Evolutionary conservation across 108 stramenopile genomes (phyloP).

Genomic region (Cyclostephanos tholiformis): DNA sequence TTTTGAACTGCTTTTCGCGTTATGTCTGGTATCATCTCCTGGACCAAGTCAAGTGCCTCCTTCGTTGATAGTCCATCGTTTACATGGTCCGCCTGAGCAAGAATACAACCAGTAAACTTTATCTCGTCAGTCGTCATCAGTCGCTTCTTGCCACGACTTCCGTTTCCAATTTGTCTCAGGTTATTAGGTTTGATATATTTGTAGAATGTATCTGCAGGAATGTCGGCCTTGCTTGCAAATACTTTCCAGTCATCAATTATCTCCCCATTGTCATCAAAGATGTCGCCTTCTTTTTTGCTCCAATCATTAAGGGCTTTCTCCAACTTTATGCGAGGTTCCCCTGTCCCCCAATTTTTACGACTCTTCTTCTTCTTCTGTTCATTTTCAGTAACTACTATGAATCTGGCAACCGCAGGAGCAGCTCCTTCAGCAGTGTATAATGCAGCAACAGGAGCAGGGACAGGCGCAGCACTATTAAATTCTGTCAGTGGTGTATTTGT

Average conservation of each 20-base stretch:
- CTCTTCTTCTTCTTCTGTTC: constrained; percentile 7
- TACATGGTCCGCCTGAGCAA: background rate
- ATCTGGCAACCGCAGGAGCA: background rate
- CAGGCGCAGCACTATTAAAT: background rate
- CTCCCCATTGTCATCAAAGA: no score
- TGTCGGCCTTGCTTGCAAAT: no score
- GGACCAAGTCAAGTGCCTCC: constrained; percentile 7
- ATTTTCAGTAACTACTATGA: background rate
- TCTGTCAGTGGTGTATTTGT: background rate
- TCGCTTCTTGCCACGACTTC: no score
- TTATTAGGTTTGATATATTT: no score
- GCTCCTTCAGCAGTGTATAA: background rate
- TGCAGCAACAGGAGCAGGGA: background rate
- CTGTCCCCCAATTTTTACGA: constrained; percentile 4
- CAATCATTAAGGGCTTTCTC: constrained; percentile 1
- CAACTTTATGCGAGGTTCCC: background rate
- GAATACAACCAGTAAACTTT: background rate
- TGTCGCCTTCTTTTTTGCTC: no score
- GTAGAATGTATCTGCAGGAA: no score
- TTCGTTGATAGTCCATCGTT: constrained; percentile 14
- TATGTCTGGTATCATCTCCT: background rate
- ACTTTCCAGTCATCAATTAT: no score
- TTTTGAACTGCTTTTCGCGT: no score
- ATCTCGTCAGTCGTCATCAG: background rate
- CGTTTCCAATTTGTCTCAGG: no score